Evolutionary conservation across 78 protist species (phyloP), one percentile per base, ranked within the genome.

Genomic region (Chrysochromulina tobinii): DNA sequence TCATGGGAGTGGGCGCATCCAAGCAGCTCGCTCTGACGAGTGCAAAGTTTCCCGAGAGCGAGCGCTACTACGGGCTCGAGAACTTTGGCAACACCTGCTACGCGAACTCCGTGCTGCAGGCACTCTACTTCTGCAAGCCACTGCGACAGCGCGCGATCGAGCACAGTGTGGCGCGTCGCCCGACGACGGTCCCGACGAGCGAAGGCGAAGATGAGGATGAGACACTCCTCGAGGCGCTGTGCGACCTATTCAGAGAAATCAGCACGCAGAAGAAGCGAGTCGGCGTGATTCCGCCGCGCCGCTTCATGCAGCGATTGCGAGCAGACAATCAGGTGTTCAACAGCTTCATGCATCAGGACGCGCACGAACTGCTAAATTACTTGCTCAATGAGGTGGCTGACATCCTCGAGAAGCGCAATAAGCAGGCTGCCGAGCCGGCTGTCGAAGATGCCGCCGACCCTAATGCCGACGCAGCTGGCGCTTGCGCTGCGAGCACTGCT

Each of bases 41-140:
- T n/a, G n/a, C n/a, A n/a, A n/a, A n/a, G n/a, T 1, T 73, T 27
- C 83, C 92, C 12, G 92, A 73, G 23, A 12, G 6, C 8, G 92
- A 69, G 58, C 75, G 58, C 66, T n/a, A 23, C 83, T 75, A 58
- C 55, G 92, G 92, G 58, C 48, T 88, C 58, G 91, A 93, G 48
- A 91, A 94, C 59, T 96, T 96, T 85, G 99, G 99, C 57, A 97
- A 97, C 92, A 97, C 98, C 18, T 97, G 99, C 93, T 97, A 97
- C 92, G 89, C 94, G 79, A 97, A 97, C 87, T 93, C 98, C 57
- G 98, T 97, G 50, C 64, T 97, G 51, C 99, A 97, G 66, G 93
- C 95, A 53, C 95, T 97, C 21, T 97, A 89, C 73, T 96, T 67
- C 79, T 96, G 97, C 93, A 38, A 15, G 15, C 97, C 98, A 2